Conservation (phyloP, 805 yeast genomes). For the Cyberlindnera mrakii region DNA sequence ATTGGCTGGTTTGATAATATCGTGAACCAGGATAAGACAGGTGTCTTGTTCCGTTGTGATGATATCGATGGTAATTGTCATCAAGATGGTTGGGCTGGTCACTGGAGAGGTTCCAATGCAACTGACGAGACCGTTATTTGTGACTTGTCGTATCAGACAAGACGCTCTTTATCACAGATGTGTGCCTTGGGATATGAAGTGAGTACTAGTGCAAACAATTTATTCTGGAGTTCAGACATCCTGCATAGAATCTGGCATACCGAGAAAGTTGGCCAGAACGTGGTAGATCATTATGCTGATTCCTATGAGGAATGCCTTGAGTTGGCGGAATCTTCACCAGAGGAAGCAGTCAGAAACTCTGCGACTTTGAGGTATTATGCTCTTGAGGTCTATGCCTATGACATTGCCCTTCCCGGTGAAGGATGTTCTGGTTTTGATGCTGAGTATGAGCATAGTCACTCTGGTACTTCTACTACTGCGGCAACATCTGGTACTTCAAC, state of each 20-base stretch:
- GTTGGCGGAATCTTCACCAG: conserved; percentile 26
- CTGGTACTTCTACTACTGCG: background rate
- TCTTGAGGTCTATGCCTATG: conserved; percentile 27
- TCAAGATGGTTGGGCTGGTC: conserved; percentile 32
- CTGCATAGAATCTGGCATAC: conserved; percentile 35
- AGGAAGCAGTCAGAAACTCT: conserved; percentile 31
- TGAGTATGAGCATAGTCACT: background rate
- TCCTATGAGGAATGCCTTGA: conserved; percentile 28
- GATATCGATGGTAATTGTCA: conserved; percentile 33
- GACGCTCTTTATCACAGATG: conserved; percentile 26
- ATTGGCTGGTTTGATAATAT: conserved; percentile 30
- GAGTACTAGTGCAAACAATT: conserved; percentile 20
- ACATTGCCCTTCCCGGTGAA: conserved; percentile 22
- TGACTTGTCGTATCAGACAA: conserved; percentile 31
- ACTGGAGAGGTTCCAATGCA: conserved; percentile 31
- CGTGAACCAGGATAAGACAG: conserved; percentile 29
- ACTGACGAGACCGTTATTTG: conserved; percentile 36
- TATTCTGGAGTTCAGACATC: conserved; percentile 32
- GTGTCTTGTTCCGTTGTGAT: conserved; percentile 33
- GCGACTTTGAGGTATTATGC: conserved; percentile 28
- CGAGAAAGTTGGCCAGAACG: conserved; percentile 25
- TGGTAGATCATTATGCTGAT: conserved; percentile 33
- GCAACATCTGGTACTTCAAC: conserved; percentile 2
- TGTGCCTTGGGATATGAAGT: conserved; percentile 32
- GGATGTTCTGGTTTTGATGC: conserved; percentile 23